Conservation (phyloP, 345 rosid genomes). For the Geranium brycei region DNA sequence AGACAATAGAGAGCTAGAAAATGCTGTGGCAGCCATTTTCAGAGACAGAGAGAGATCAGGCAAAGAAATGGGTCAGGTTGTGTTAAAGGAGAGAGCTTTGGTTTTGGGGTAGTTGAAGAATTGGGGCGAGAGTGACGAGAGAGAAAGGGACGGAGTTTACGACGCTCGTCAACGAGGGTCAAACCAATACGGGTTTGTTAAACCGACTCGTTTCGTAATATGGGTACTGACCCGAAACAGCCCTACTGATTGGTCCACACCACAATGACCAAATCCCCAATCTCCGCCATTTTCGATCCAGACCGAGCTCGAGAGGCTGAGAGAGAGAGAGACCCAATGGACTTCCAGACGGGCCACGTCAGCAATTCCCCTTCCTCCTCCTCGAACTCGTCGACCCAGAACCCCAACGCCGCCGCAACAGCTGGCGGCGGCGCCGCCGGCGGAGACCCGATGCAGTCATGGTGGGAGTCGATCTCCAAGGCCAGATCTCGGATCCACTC, state of each 20-base stretch:
- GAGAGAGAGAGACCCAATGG: constrained; percentile 5
- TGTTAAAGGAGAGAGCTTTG: background rate
- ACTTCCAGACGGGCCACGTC: constrained; percentile 24
- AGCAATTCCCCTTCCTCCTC: constrained; percentile 31
- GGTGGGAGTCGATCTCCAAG: constrained; percentile 98
- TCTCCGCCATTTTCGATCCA: background rate
- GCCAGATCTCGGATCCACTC: constrained; percentile 68
- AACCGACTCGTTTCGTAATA: no score
- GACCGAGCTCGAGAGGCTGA: background rate
- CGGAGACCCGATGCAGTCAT: constrained; percentile 68
- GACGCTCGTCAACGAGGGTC: background rate
- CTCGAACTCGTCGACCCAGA: constrained; percentile 25
- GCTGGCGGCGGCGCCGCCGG: constrained; percentile 14
- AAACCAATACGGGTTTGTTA: no score
- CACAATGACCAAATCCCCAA: background rate
- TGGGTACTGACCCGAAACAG: background rate
- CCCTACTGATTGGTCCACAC: background rate
- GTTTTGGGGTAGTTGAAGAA: background rate
- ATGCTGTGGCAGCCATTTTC: background rate
- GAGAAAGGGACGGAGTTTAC: background rate
- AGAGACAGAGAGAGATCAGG: background rate
- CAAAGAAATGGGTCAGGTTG: background rate
- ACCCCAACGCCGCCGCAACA: constrained; percentile 6
- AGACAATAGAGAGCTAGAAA: background rate
- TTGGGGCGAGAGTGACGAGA: background rate